Evolutionary conservation across 2,329 filamentous ascomycete species (phyloP), one percentile per base, ranked within the genome.

Genomic region (Phaeosphaeriaceae sp.): DNA sequence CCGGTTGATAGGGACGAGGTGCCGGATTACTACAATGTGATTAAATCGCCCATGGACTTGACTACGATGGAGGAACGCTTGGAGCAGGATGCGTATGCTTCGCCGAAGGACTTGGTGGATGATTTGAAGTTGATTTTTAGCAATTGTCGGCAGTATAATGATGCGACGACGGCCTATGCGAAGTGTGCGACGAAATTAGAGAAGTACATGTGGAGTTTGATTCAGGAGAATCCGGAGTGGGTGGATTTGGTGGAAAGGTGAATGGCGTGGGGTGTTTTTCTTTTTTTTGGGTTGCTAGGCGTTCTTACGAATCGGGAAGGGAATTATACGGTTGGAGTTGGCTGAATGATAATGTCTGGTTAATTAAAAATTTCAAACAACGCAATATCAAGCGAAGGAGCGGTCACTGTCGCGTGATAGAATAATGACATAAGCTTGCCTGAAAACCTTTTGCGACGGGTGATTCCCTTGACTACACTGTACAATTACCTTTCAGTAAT

Each of bases 141-240:
- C 72, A 99, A 99, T 74, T 99, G 94, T 74, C 86, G 92, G 60
- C 87, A 89, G 67, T 99, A 97, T 79, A 97, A 99, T 70, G 94
- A 92, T 64, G 92, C 96, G 76, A 94, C 80, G 34, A 97, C 93
- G 0, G 87, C 90, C 0, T 99, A 97, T 71, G 90, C 91, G 20
- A 97, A 99, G 78, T 91, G 88, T 50, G 93, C 94, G 38, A 95
- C 91, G 70, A 94, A 94, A 71, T 80, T 99, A 36, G 94, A 87
- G 69, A 95, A 94, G 75, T 96, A 86, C 70, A 94, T 97, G 92
- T 96, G 90, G 90, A 82, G 86, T 71, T 90, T 93, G 76, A 90
- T 97, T 74, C 88, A 89, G 70, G 88, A 88, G 61, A 89, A 96
- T 42, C 92, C 92, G 1, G 92, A 97, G 77, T 97, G 92, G 92